Evolutionary conservation across 1,284 basidiomycete genomes (phyloP), one percentile per base, ranked within the genome.

Genomic region (Sporisorium graminicola): DNA sequence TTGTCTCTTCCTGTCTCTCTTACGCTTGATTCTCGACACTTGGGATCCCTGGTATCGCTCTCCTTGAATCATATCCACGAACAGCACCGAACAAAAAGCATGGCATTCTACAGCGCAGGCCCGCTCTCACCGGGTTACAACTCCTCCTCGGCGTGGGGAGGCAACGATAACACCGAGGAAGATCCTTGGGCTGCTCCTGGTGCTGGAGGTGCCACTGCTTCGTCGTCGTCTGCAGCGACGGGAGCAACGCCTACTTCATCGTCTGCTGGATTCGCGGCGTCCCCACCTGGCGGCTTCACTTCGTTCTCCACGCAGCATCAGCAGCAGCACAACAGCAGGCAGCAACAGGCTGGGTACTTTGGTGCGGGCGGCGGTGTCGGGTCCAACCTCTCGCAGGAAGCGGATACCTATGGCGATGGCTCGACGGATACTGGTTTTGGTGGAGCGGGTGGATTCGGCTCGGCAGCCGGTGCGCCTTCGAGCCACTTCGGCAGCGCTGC

Each of bases 91-190:
- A 31, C 7, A 18, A 31, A 27, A 27, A 14, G 27, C 37, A 77
- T 77, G 74, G 74, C 74, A 14, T 77, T 73, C 64, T 77, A 77
- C 57, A 66, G 59, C 54, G 66, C 69, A 46, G 74, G 74, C 18
- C 74, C 74, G 16, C 64, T 77, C 35, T 73, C 74, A 1, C 74
- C 74, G 18, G 65, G 74, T 47, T 74, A 77, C 58, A 69, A 66
- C 47, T 60, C 74, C 53, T 70, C 74, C 42, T 66, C 68, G 58
- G 74, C 74, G 10, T 77, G 74, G 74, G 74, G 70, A 42, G 74
- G 70, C 58, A 68, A 58, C 59, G 74, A 77, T 42, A 68, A 62
- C 62, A 56, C 58, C 46, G 76, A 75, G 40, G 73, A 72, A 2
- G 76, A 78, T 58, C 76, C 76, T 9, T 78, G 76, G 76, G 76